Evolutionary conservation across 106 monocot genomes (phyloP).

Genomic region (Triglochin maritima): DNA sequence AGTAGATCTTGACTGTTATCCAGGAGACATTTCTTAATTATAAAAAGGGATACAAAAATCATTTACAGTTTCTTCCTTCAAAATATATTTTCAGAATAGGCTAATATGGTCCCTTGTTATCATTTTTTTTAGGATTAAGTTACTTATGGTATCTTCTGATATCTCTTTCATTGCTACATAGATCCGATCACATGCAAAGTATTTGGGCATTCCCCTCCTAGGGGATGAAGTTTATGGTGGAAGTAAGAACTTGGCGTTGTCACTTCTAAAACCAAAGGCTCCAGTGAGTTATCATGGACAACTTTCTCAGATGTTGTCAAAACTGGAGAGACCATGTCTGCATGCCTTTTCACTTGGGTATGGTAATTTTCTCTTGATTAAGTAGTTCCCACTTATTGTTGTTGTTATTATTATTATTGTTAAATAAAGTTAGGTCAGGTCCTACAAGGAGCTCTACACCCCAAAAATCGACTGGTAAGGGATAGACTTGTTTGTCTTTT

Average conservation of each 20-base stretch:
- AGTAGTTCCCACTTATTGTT: neutral
- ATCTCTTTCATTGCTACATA: conserved; percentile 8
- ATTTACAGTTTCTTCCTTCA: no score
- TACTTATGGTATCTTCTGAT: neutral
- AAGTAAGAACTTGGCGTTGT: conserved; percentile 70
- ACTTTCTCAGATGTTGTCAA: conserved; percentile 41
- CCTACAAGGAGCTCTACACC: neutral
- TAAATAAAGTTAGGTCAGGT: neutral
- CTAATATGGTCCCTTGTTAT: neutral
- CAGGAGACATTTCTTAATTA: no score
- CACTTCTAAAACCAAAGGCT: conserved; percentile 49
- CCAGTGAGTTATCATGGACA: conserved; percentile 21
- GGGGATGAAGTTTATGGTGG: conserved; percentile 96
- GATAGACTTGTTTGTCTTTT: no score
- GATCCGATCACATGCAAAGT: conserved; percentile 90
- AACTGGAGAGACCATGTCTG: conserved; percentile 70
- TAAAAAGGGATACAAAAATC: no score
- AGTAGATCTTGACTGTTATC: no score
- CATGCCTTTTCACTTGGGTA: conserved; percentile 86
- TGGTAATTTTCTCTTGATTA: neutral
- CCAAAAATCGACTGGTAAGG: no score
- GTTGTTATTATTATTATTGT: neutral
- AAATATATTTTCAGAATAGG: neutral
- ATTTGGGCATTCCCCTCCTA: conserved; percentile 63
- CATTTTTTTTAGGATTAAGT: neutral